phyloP scores from a whole-genome alignment of 495 filamentous ascomycete species.

The Xylaria telfairii region DNA sequence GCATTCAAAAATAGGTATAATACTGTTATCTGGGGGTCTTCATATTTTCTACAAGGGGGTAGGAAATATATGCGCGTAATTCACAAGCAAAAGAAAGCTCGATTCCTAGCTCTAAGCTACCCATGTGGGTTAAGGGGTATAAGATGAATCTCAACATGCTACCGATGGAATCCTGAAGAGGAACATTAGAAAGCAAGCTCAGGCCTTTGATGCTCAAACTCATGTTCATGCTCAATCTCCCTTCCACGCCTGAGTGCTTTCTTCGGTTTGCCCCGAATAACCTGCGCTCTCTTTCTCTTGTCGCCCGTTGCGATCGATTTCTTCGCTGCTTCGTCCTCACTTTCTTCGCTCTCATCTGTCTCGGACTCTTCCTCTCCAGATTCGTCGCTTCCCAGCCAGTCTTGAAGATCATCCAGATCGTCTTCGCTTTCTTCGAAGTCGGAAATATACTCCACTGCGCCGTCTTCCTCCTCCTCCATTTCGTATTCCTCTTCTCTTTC shows the following conservation, averaged over 20 bases:
- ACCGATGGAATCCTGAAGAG: not conserved
- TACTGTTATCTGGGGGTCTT: not conserved
- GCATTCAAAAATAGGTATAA: not conserved
- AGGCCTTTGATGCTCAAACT: constrained; percentile 49
- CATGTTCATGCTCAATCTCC: constrained; percentile 77
- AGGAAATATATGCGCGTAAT: not conserved
- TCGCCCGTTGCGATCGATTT: constrained; percentile 55
- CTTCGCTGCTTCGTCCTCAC: constrained; percentile 50
- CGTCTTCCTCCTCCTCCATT: constrained; percentile 74
- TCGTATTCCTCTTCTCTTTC: constrained; percentile 58
- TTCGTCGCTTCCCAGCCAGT: constrained; percentile 58
- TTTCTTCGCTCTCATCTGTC: constrained; percentile 57
- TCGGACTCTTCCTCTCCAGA: constrained; percentile 55
- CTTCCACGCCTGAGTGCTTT: constrained; percentile 63
- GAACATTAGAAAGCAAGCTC: constrained; percentile 49
- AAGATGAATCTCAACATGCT: constrained; percentile 14
- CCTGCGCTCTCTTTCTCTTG: constrained; percentile 70
- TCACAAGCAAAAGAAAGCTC: not conserved
- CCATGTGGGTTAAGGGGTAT: constrained; percentile 19
- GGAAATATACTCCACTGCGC: constrained; percentile 83
- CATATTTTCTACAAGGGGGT: not conserved
- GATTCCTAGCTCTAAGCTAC: not conserved
- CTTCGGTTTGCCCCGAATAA: constrained; percentile 64
- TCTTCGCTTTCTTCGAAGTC: constrained; percentile 63
- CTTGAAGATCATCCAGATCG: constrained; percentile 52